phyloP scores from a whole-genome alignment of 768 basidiomycete species.

The Lactarius trivialis region DNA sequence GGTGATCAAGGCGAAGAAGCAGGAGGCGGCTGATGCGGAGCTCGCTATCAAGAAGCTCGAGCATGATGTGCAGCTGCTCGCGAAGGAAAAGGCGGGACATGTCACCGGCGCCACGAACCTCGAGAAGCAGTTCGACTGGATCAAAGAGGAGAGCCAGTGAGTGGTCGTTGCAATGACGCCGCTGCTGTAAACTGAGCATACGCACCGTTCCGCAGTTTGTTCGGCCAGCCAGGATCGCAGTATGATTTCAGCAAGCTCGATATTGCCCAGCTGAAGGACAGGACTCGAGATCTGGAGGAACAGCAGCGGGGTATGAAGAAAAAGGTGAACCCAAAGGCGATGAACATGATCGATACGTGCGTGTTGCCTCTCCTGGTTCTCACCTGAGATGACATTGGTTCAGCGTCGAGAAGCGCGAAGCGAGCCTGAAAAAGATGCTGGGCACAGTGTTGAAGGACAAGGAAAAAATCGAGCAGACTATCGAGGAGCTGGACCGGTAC shows the following conservation, averaged over 20 bases:
- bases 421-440: constrained; percentile 82
- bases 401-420: constrained; percentile 92
- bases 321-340: constrained; percentile 91
- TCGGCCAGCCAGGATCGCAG: constrained; percentile 71
- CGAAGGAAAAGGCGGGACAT: constrained; percentile 58
- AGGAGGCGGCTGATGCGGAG: constrained; percentile 59
- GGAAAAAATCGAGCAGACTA: constrained; percentile 89
- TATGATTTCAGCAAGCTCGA: constrained; percentile 76
- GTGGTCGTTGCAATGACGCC: constrained; percentile 29
- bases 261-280: constrained; percentile 50
- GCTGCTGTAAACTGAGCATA: not conserved
- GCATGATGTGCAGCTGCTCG: constrained; percentile 56
- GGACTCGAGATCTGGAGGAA: constrained; percentile 67
- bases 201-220: constrained; percentile 34
- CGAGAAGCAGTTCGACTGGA: constrained; percentile 88
- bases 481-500: constrained; percentile 86
- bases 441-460: constrained; percentile 86
- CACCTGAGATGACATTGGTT: not conserved
- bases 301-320: constrained; percentile 86
- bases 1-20: constrained; percentile 77
- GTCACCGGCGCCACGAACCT: constrained; percentile 48
- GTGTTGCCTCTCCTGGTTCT: constrained; percentile 24
- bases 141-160: constrained; percentile 78
- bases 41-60: constrained; percentile 58
- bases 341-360: constrained; percentile 93